Evolutionary conservation across 495 filamentous ascomycete genomes (phyloP), one percentile per base, ranked within the genome.

Genomic region (Xylaria bambusicola): DNA sequence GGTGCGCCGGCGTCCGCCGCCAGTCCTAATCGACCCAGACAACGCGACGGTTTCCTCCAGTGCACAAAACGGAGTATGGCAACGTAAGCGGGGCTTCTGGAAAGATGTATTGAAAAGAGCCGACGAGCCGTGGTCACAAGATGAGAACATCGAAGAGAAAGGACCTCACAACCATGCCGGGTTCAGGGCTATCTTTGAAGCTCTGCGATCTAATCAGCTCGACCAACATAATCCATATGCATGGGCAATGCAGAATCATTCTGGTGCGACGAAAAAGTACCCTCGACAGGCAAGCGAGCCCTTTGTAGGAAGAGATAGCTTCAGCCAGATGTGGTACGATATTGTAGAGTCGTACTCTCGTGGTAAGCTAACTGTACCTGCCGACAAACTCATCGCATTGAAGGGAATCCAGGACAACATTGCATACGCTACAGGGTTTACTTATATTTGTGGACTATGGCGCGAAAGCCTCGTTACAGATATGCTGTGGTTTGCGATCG

Each of bases 331-430:
- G 41, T 45, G 41, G 41, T 45, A 45, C 41, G 41, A 45, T 15
- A 21, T 45, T 15, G 41, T 45, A 17, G 41, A 45, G 20, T 45
- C 41, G 41, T 45, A 45, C 41, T 45, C 41, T 15, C 41, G 41
- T 21, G n/a, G 41, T 15, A 45, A 45, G 9, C 45, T 64, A 17
- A 64, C 57, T 9, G 21, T 23, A 8, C 29, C 26, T 23, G 56
- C 62, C 1, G 58, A 64, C 36, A 54, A 50, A 26, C 49, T 64
- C 6, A 40, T 64, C 15, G 62, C 62, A 13, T 31, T 64, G 2
- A 29, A 46, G 18, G 62, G 58, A 6, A 52, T 64, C 41, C n/a
- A 45, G 41, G 41, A 45, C 41, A 15, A 45, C 6, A 15, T 45
- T 6, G 41, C 41, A 21, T 17, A 21, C n/a, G 41, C 41, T 6